A percentile compares a stretch with the other conserved stretches of the same genome.
Evolutionary conservation across 257 asterid species (phyloP).

Genomic region (Solanum stenotomum): DNA sequence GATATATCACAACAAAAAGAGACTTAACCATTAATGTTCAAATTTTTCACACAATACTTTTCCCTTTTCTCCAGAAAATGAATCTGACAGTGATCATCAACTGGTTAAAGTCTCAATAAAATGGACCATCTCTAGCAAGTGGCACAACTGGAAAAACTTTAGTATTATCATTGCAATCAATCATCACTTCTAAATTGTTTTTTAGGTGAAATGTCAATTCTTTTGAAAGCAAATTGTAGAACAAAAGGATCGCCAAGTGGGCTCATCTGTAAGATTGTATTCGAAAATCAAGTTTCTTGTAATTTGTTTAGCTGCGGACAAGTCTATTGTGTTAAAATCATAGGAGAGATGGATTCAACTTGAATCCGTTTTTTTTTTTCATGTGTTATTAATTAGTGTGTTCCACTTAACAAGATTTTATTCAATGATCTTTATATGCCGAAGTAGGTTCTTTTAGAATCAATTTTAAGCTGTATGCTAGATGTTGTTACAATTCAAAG

Average conservation of each 20-base stretch:
- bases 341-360: background rate
- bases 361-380: too few species aligned
- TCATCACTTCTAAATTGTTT: background rate
- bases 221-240: background rate
- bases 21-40: background rate
- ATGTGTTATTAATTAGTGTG: background rate
- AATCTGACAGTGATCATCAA: background rate
- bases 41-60: background rate
- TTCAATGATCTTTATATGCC: background rate
- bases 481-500: background rate
- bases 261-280: background rate
- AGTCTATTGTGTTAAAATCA: background rate
- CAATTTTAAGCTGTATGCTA: background rate
- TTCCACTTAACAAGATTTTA: background rate
- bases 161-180: background rate
- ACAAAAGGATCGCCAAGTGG: background rate
- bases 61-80: background rate
- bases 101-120: background rate
- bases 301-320: background rate
- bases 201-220: background rate
- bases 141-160: background rate
- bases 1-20: too few species aligned
- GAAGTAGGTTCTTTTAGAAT: background rate
- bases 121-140: background rate
- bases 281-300: background rate